Conservation (phyloP, 2,329 filamentous ascomycete genomes). For the Huntiella bhutanensis region DNA sequence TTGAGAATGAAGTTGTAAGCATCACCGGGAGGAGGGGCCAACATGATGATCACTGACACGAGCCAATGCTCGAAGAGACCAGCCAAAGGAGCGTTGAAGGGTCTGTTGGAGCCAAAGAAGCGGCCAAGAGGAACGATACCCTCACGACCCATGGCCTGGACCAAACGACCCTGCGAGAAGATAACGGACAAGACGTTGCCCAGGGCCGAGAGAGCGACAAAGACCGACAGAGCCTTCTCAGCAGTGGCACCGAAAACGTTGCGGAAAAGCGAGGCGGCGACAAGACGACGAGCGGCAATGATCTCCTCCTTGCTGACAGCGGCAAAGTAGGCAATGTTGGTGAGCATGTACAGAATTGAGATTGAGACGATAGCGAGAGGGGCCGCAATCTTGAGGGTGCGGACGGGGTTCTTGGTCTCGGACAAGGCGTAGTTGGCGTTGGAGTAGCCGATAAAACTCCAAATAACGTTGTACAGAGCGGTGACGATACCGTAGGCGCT, state of each 20-base stretch:
- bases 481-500: slow-evolving; percentile 50
- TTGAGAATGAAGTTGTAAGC: slow-evolving; percentile 46
- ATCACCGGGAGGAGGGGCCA: slow-evolving; percentile 47
- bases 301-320: slow-evolving; percentile 35
- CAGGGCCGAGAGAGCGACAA: slow-evolving; percentile 48
- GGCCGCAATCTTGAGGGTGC: slow-evolving; percentile 46
- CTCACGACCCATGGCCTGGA: slow-evolving; percentile 47
- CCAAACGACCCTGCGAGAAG: slow-evolving; percentile 47
- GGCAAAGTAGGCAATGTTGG: slow-evolving; percentile 49
- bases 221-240: slow-evolving; percentile 41
- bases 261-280: slow-evolving; percentile 35
- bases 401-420: slow-evolving; percentile 46
- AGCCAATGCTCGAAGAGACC: slow-evolving; percentile 46
- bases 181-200: slow-evolving; percentile 50
- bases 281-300: slow-evolving; percentile 28
- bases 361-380: slow-evolving; percentile 39
- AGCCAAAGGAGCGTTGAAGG: slow-evolving; percentile 41
- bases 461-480: slow-evolving; percentile 53
- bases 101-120: slow-evolving; percentile 44
- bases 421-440: slow-evolving; percentile 49
- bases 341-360: slow-evolving; percentile 44
- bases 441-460: slow-evolving; percentile 49
- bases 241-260: slow-evolving; percentile 35
- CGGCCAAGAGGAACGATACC: slow-evolving; percentile 44
- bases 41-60: slow-evolving; percentile 44